phyloP scores from a whole-genome alignment of 768 basidiomycete genomes.

The Russula emetica region DNA sequence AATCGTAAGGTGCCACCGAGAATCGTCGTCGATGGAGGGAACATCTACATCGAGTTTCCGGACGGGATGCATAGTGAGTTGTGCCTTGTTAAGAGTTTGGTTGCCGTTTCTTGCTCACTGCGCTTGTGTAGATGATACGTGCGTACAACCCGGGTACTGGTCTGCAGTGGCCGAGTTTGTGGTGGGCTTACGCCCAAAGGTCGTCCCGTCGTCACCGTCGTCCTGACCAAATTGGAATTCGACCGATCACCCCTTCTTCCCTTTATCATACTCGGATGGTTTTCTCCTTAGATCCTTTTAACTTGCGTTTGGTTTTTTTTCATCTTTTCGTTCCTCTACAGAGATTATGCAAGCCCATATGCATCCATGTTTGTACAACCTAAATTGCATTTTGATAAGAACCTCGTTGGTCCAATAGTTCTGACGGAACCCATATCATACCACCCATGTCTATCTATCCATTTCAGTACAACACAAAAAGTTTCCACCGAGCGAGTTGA shows the following conservation, averaged over 20 bases:
- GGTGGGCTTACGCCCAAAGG: constrained; percentile 5
- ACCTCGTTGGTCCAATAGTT: background rate
- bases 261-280: background rate
- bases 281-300: background rate
- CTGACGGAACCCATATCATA: background rate
- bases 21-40: constrained; percentile 24
- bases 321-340: background rate
- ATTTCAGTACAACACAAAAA: background rate
- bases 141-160: constrained; percentile 35
- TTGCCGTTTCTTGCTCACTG: background rate
- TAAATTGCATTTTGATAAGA: background rate
- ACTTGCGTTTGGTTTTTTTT: background rate
- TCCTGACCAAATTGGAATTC: background rate
- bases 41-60: constrained; percentile 31
- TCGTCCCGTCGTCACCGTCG: background rate
- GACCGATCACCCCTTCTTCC: background rate
- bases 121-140: constrained; percentile 33
- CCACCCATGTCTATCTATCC: background rate
- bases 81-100: background rate
- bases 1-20: constrained; percentile 10
- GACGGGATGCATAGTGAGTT: constrained; percentile 33
- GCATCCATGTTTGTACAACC: constrained; percentile 6
- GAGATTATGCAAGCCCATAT: constrained; percentile 1
- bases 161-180: constrained; percentile 31
- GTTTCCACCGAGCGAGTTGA: background rate